Conservation (phyloP, 176 grass and related monocot species). For the Eragrostis nindensis region DNA sequence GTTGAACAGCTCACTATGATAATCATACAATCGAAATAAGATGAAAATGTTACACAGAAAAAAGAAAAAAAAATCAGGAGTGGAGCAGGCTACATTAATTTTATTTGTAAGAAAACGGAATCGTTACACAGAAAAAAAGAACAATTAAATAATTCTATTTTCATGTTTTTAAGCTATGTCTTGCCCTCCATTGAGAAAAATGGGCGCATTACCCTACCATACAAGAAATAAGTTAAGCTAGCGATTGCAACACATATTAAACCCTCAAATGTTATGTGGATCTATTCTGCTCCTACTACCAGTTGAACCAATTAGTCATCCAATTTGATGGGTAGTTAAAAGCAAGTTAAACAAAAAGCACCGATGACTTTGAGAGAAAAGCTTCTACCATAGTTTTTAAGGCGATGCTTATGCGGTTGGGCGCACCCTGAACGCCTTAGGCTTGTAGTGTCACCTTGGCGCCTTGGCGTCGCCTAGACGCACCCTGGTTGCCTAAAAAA, state of each 20-base stretch:
- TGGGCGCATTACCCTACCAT: background rate
- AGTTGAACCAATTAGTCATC: conserved; percentile 25
- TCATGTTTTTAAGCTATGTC: background rate
- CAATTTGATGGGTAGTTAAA: conserved; percentile 23
- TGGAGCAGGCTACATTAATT: background rate
- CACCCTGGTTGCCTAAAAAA: no score
- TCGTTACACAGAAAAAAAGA: conserved; percentile 24
- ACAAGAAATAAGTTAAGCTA: conserved; percentile 8
- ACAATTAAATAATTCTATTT: background rate
- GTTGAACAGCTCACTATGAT: background rate
- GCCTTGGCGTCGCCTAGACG: no score
- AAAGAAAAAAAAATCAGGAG: background rate
- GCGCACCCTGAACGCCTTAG: no score
- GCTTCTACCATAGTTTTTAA: background rate
- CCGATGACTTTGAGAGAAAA: conserved; percentile 10
- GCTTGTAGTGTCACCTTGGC: no score
- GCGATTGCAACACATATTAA: conserved; percentile 8
- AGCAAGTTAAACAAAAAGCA: background rate
- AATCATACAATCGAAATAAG: conserved; percentile 4
- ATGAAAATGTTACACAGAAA: background rate
- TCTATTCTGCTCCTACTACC: background rate
- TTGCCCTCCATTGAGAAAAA: conserved; percentile 16
- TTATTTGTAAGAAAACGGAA: conserved; percentile 8
- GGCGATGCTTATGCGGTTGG: no score
- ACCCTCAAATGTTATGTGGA: conserved; percentile 11